Conservation (phyloP, 768 basidiomycete species). For the Imleria badia region DNA sequence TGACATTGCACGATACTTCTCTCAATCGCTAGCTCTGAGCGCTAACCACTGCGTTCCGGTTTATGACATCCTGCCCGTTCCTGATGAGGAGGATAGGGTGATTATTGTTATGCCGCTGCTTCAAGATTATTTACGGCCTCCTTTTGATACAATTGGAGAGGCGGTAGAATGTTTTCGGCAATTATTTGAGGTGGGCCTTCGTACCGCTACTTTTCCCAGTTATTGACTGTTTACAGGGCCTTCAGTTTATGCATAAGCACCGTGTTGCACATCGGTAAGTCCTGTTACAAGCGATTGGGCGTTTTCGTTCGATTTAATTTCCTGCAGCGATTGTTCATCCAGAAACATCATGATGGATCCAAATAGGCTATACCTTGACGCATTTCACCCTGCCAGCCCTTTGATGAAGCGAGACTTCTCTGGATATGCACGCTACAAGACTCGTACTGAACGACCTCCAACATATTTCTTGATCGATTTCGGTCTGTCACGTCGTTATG, state of each 20-base stretch:
- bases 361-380: constrained; percentile 21
- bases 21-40: background rate
- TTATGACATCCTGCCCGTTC: constrained; percentile 21
- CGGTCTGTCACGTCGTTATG: constrained; percentile 30
- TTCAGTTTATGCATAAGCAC: too few relatives aligned
- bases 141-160: constrained; percentile 26
- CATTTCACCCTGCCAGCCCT: constrained; percentile 27
- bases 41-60: constrained; percentile 38
- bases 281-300: fast-evolving
- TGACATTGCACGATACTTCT: constrained; percentile 27
- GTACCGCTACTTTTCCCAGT: fast-evolving
- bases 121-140: constrained; percentile 19
- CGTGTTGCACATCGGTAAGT: constrained; percentile 16
- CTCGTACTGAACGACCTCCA: constrained; percentile 18
- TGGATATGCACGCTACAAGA: constrained; percentile 16
- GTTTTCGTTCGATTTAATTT: background rate
- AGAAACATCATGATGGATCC: constrained; percentile 39
- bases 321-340: constrained; percentile 25
- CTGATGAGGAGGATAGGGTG: background rate
- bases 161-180: constrained; percentile 18
- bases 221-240: background rate
- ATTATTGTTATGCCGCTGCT: constrained; percentile 39
- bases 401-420: constrained; percentile 20
- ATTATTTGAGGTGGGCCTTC: constrained; percentile 25
- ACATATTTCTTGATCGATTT: constrained; percentile 16